Base-by-base conservation (phyloP, 2,329 filamentous ascomycete genomes). In the Colletotrichum nymphaeae region DNA sequence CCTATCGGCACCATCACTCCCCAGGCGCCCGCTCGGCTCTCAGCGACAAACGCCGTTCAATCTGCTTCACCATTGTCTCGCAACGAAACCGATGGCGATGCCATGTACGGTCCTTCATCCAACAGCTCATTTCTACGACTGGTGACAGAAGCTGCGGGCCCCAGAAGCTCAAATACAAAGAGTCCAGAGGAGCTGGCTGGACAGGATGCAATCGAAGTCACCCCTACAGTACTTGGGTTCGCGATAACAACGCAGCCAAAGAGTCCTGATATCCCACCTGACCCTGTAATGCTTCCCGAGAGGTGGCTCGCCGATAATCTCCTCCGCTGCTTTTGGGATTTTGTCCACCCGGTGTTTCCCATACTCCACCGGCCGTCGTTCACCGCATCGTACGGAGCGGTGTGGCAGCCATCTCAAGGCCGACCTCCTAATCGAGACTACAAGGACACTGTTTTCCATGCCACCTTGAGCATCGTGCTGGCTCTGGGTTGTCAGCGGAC, bases 391-490 rank as follows among this genome's bases (percentile, higher is more conserved):
- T 77, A 75, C 26, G 59, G 62, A 1, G 63, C 30, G 2, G 53
- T 73, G 2, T 77, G 76, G 76, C 46, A 56, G 9, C 62, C 67
- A 6, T 35, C 56, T 3, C 35, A 28, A 9, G 55, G 16, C 9
- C 14, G 22, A 5, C 19, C n/a, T 11, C 56, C 26, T 8, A 30
- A 35, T n/a, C 46, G 49, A 4, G 62, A 55, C 6, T 60, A 22
- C 42, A 70, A 66, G 12, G 74, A 77, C 7, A 49, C 74, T 0
- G 57, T 79, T 0, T 77, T 77, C 55, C 73, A 74, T 22, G 75
- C 80, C 12, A 79, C 73, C 2, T 67, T 82, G 6, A 82, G 81
- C 69, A 76, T 81, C 22, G 73, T 79, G 3, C 75, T 82, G 19
- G 81, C 80, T 6, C 56, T 81, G 4, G 80, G 77, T 6, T 79